A percentile compares a stretch with the other conserved stretches of the same genome.
phyloP scores from a whole-genome alignment of 805 yeast genomes.

The Kuraishia borneana region DNA sequence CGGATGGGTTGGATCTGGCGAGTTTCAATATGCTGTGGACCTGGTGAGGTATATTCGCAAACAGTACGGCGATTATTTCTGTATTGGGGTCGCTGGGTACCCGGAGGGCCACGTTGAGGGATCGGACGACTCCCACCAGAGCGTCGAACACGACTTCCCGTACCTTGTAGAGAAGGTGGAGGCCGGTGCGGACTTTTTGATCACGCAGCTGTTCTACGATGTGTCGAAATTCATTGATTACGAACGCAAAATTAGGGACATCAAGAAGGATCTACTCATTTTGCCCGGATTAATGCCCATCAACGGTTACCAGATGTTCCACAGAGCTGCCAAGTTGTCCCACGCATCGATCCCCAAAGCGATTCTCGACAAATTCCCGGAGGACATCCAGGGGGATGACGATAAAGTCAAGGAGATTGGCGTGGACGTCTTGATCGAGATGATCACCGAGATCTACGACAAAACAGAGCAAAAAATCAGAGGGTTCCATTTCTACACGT shows the following conservation, averaged over 20 bases:
- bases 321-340: slow-evolving; percentile 79
- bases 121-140: slow-evolving; percentile 53
- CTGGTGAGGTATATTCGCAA: slow-evolving; percentile 69
- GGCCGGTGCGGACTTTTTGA: slow-evolving; percentile 92
- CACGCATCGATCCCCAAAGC: slow-evolving; percentile 71
- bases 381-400: slow-evolving; percentile 54
- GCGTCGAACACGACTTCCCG: slow-evolving; percentile 61
- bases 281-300: slow-evolving; percentile 91
- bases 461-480: slow-evolving; percentile 47
- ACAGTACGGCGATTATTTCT: slow-evolving; percentile 69
- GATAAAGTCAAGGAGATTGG: slow-evolving; percentile 76
- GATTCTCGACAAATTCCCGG: slow-evolving; percentile 43
- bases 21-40: slow-evolving; percentile 73
- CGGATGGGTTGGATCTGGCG: slow-evolving; percentile 51
- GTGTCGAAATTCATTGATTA: slow-evolving; percentile 63
- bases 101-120: slow-evolving; percentile 98
- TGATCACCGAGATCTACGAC: slow-evolving; percentile 44
- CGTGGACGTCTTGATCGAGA: slow-evolving; percentile 57
- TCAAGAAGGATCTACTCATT: slow-evolving; percentile 37
- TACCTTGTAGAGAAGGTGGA: slow-evolving; percentile 71
- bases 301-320: slow-evolving; percentile 70
- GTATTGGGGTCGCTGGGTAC: slow-evolving; percentile 95
- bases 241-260: slow-evolving; percentile 39
- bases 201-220: slow-evolving; percentile 88
- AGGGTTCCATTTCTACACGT: slow-evolving; percentile 87